These are phyloP conservation scores for Pseudocercospora fuligena DNA, from an alignment of 2,329 filamentous ascomycete species.

Conservation along the genomic window DNA sequence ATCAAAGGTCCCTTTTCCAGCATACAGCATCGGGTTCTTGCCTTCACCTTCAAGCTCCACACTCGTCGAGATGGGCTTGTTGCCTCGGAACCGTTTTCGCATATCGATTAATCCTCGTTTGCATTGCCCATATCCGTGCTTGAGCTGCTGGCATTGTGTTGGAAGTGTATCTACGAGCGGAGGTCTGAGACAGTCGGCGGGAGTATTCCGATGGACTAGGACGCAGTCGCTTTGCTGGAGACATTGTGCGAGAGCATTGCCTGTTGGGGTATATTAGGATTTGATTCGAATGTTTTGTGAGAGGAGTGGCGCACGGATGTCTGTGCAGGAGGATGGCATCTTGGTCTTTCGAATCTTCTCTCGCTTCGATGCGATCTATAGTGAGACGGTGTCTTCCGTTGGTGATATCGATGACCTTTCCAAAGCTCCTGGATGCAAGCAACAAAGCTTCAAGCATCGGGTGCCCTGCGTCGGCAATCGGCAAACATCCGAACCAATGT, in stretches of 20 bases:
- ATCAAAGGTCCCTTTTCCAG: constrained; percentile 59
- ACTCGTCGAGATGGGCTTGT: constrained; percentile 77
- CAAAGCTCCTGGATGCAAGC: background rate
- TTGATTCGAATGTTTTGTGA: constrained; percentile 5
- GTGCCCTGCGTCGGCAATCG: constrained; percentile 3
- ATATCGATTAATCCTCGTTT: constrained; percentile 97
- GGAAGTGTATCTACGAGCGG: constrained; percentile 83
- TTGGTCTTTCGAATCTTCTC: background rate
- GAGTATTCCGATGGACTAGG: constrained; percentile 84
- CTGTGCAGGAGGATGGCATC: constrained; percentile 97
- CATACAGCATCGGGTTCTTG: constrained; percentile 71
- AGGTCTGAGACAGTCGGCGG: constrained; percentile 83
- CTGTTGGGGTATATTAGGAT: constrained; percentile 53
- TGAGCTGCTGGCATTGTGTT: constrained; percentile 86
- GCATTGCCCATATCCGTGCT: constrained; percentile 92
- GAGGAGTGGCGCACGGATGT: constrained; percentile 73
- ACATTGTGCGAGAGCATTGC: constrained; percentile 88
- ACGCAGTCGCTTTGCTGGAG: constrained; percentile 97
- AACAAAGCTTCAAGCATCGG: background rate
- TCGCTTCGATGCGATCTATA: background rate
- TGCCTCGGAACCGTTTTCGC: constrained; percentile 96
- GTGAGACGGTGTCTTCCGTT: background rate
- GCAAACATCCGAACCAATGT: background rate
- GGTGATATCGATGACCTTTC: constrained; percentile 8
- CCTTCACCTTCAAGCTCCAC: constrained; percentile 60